phyloP scores from a whole-genome alignment of 805 yeast genomes.

The Cyberlindnera mycetangii region DNA sequence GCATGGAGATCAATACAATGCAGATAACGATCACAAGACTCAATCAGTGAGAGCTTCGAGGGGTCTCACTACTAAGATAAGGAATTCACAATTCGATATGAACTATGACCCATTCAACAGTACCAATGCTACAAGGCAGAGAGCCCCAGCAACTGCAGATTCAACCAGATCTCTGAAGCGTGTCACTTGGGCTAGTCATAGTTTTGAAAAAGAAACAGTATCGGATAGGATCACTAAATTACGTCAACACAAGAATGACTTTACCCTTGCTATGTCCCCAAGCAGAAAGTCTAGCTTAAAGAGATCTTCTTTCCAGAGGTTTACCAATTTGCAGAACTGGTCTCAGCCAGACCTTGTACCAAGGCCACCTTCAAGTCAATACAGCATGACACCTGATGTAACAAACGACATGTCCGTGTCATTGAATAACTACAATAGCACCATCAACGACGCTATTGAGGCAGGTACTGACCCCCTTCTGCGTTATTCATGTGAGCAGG shows the following conservation, averaged over 20 bases:
- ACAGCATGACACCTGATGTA: conserved; percentile 24
- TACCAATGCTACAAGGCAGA: background rate
- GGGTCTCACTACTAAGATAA: background rate
- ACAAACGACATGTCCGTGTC: conserved; percentile 4
- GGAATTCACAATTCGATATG: conserved; percentile 1
- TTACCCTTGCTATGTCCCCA: background rate
- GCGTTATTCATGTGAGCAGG: background rate
- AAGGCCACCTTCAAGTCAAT: conserved; percentile 24
- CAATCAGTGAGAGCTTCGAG: conserved; percentile 6
- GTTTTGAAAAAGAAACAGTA: background rate
- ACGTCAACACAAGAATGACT: background rate
- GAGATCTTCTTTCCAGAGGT: background rate
- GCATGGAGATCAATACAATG: too few relatives aligned
- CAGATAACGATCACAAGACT: conserved; percentile 8
- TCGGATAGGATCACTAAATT: background rate
- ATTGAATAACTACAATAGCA: background rate
- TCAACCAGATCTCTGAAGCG: conserved; percentile 4
- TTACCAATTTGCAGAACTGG: background rate
- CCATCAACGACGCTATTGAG: background rate
- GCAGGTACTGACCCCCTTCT: background rate
- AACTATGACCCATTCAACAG: conserved; percentile 7
- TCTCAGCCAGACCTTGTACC: conserved; percentile 6
- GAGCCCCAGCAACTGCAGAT: conserved; percentile 9
- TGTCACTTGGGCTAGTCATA: conserved; percentile 9
- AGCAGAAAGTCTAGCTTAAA: conserved; percentile 7